phyloP scores from a whole-genome alignment of 2,329 filamentous ascomycete genomes.

The Sporothrix globosa region DNA sequence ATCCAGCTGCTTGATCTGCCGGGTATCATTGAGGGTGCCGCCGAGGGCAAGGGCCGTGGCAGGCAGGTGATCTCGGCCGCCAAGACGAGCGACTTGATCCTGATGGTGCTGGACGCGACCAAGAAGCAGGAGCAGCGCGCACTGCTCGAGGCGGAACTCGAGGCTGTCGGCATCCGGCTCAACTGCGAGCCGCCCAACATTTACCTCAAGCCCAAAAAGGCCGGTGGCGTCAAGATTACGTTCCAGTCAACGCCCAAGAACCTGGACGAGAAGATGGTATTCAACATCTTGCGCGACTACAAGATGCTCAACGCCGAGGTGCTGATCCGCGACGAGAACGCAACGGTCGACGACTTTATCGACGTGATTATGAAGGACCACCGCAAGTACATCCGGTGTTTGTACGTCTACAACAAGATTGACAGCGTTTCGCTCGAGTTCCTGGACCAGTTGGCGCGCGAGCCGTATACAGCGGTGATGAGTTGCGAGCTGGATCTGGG shows the following conservation, averaged over 20 bases:
- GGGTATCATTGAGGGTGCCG: conserved; percentile 95
- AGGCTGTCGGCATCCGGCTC: conserved; percentile 90
- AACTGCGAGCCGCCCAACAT: conserved; percentile 97
- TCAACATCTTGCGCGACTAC: conserved; percentile 97
- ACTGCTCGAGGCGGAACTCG: conserved; percentile 85
- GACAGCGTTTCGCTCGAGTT: conserved; percentile 93
- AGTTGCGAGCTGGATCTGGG: conserved; percentile 94
- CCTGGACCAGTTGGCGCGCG: conserved; percentile 86
- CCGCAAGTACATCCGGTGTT: conserved; percentile 89
- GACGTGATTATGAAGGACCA: conserved; percentile 99
- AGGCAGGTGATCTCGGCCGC: conserved; percentile 96
- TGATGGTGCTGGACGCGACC: conserved; percentile 96
- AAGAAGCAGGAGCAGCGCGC: conserved; percentile 93
- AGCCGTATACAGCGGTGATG: conserved; percentile 96
- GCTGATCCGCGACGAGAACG: conserved; percentile 89
- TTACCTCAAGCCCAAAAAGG: conserved; percentile 93
- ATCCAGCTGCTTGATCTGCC: conserved; percentile 97
- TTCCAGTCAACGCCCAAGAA: conserved; percentile 88
- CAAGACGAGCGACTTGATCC: conserved; percentile 95
- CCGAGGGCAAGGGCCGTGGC: conserved; percentile 93
- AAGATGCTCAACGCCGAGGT: conserved; percentile 98
- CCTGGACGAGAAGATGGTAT: conserved; percentile 96
- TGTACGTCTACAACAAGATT: conserved; percentile 99
- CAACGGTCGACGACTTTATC: conserved; percentile 97
- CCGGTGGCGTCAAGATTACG: conserved; percentile 98